Base-by-base conservation (phyloP, 164 flowering plant species). In the Annona squamosa region DNA sequence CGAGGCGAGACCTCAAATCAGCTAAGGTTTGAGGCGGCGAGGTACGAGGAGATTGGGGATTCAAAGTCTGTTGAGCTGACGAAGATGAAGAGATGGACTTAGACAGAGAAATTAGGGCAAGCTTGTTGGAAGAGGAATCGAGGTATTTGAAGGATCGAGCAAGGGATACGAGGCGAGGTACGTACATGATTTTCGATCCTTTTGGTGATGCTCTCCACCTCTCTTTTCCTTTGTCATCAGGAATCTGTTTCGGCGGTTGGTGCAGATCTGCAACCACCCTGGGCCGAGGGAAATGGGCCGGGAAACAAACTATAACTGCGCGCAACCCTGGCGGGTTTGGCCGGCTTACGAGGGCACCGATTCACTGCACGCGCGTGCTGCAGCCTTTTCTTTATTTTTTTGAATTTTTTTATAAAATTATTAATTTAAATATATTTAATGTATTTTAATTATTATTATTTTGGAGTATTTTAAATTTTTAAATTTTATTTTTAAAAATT, bases 1-100 rank as follows among this genome's bases (percentile, higher is more conserved):
- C 74, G 2, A 80, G 65, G 7, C 80, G 76, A 13, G 74, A 76
- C 19, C 83, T 56, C 42, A 81, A 75, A 17, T 47, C 77, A 0
- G 74, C 79, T 41, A 81, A 77, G 65, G 79, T 73, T 56, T 67
- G 70, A 17, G 65, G 17, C 19, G 56, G 13, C 26, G 48, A 62
- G 16, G 42, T 65, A 19, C 17, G 41, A 48, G 12, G 26, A 56
- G 75, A 9, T 43, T 10, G 13, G 70, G 42, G 17, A 26, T 46
- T 4, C 19, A 63, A 26, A 67, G 37, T 65, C 37, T 65, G 68
- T 13, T 19, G 5, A 16, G 52, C 0, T n/a, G 64, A 65, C 5
- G 52, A 4, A 17, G 64, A 43, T 19, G 64, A 41, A 42, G 69
- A 48, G 63, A 57, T 10, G 26, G 73, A 19, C 26, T 43, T 67